These are phyloP conservation scores for Pseudonitzschia delicatissima DNA, from an alignment of 108 stramenopile genomes.

Conservation along the genomic window DNA sequence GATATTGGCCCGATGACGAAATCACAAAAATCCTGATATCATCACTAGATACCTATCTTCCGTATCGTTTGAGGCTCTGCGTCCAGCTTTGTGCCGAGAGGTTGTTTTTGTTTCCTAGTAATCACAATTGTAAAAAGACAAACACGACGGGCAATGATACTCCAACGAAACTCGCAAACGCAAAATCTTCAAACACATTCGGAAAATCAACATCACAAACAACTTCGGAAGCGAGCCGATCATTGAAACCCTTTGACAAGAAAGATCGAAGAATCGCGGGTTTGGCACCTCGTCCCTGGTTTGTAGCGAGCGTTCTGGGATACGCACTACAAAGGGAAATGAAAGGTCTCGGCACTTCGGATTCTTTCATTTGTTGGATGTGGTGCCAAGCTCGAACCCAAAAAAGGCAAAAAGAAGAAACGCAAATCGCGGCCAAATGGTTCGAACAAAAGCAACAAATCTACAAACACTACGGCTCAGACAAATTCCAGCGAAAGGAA, in stretches of 20 bases:
- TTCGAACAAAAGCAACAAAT: neutral
- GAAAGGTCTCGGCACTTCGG: constrained; percentile 12
- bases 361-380: constrained; percentile 24
- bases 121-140: neutral
- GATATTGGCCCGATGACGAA: constrained; percentile 4
- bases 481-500: too few relatives aligned
- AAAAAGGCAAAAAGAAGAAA: neutral
- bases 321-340: constrained; percentile 35
- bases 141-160: too few relatives aligned
- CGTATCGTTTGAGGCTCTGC: neutral
- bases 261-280: constrained; percentile 13
- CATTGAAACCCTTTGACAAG: constrained; percentile 27
- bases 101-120: neutral
- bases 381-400: neutral
- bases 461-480: neutral
- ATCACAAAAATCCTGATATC: neutral
- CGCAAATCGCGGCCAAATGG: neutral
- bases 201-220: too few relatives aligned
- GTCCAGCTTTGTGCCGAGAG: neutral
- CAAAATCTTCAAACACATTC: too few relatives aligned
- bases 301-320: constrained; percentile 30
- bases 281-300: constrained; percentile 28
- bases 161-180: too few relatives aligned
- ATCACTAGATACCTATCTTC: neutral
- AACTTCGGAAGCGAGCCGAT: too few relatives aligned